These are phyloP conservation scores for Anthostomella pinea DNA, from an alignment of 2,329 filamentous ascomycete species.

Conservation along the genomic window DNA sequence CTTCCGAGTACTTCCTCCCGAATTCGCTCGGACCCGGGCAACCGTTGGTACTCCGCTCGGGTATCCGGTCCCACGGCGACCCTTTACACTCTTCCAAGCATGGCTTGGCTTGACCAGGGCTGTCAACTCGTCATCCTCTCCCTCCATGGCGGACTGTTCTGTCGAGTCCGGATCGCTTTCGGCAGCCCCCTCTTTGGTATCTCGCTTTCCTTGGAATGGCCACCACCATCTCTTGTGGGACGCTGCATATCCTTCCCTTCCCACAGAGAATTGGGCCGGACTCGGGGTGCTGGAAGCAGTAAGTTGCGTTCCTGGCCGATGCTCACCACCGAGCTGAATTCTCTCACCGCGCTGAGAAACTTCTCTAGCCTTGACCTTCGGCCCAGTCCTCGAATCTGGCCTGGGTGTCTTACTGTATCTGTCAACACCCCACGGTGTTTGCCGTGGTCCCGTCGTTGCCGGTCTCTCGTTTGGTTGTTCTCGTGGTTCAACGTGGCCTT, in stretches of 20 bases:
- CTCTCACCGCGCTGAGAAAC: no score
- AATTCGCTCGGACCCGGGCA: background rate
- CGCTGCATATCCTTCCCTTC: background rate
- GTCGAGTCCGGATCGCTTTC: background rate
- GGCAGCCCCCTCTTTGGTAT: background rate
- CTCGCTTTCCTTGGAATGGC: slow-evolving; percentile 3
- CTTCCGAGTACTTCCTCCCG: background rate
- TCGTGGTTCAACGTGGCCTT: no score
- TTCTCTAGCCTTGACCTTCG: no score
- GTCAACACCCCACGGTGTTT: no score
- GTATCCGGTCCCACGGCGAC: slow-evolving; percentile 2
- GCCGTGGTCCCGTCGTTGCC: background rate
- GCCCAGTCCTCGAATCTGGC: no score
- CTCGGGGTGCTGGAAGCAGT: no score
- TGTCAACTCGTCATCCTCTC: slow-evolving; percentile 1
- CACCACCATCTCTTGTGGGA: slow-evolving; percentile 8
- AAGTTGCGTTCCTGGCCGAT: no score
- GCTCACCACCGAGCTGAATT: no score
- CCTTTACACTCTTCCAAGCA: slow-evolving; percentile 9
- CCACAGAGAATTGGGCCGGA: background rate
- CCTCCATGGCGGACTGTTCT: background rate
- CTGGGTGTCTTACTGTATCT: no score
- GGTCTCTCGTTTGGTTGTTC: background rate
- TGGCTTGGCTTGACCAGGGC: background rate
- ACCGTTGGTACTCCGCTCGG: background rate